Evolutionary conservation across 1,284 basidiomycete species (phyloP), one percentile per base, ranked within the genome.

Genomic region (Tilletia setariae): DNA sequence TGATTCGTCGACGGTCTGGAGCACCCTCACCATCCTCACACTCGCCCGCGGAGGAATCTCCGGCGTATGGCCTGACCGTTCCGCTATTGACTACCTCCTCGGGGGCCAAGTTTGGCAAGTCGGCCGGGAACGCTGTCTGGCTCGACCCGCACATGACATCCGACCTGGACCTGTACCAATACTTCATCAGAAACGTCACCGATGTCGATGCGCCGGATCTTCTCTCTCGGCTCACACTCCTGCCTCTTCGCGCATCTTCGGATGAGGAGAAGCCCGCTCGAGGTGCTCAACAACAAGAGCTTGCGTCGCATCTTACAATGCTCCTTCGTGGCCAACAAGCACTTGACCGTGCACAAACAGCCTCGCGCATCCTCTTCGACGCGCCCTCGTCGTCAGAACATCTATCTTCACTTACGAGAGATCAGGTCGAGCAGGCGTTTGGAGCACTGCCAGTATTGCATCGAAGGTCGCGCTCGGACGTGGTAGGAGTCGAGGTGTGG

Each of bases 71-170:
- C 0, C 83, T 99, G 56, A 98, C 95, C 0, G 91, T 94, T 4
- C 95, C 94, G 6, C 85, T 99, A n/a, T 86, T 98, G 32, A 95
- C 93, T 0, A 96, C 92, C 0, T 86, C 90, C 0, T 87, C 87
- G 0, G 96, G 96, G 1, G 91, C 93, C 76, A 99, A 98, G 85
- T 96, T 98, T 82, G 96, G 96, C 15, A 99, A 99, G 86, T 92
- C 90, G 72, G 91, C 93, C 0, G 95, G 95, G 0, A 98, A 98
- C 79, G 95, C 96, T 0, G 85, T 99, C 0, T 98, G 95, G 91
- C 84, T 80, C 0, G 66, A 67, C 8, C 19, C 21, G 0, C 42
- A 30, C 0, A 46, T 71, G 21, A 72, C 74, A n/a, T 67, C 66
- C 13, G 77, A 81, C 67, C 69, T 75, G 21, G 72, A 78, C 6